Evolutionary conservation across 768 basidiomycete species (phyloP).

Genomic region (Boletus barrowsii): DNA sequence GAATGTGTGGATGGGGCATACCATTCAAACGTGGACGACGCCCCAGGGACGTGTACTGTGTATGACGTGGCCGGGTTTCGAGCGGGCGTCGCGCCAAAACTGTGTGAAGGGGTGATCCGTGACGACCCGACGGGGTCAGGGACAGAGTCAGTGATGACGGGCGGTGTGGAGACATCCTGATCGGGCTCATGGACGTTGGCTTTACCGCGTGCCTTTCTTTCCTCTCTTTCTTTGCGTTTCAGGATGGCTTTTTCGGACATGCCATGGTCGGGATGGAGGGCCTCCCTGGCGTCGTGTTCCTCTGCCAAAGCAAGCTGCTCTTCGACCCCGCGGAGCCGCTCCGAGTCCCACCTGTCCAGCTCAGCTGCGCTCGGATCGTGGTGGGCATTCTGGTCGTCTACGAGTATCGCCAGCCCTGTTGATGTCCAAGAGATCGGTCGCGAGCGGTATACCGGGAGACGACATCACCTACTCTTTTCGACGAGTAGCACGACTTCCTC

Average conservation of each 20-base stretch:
- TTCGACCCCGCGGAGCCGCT: constrained; percentile 43
- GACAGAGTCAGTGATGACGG: not conserved
- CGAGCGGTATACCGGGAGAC: not conserved
- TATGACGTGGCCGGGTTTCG: constrained; percentile 31
- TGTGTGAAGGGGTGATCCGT: not conserved
- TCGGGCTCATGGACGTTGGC: constrained; percentile 7
- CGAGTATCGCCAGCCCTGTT: constrained; percentile 70
- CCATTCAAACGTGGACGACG: constrained; percentile 67
- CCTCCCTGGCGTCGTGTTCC: constrained; percentile 48
- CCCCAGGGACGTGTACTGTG: constrained; percentile 63
- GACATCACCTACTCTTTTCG: constrained; percentile 55
- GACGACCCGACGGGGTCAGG: constrained; percentile 1
- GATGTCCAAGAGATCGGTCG: not conserved
- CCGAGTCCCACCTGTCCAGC: constrained; percentile 51
- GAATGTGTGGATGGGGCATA: constrained; percentile 46
- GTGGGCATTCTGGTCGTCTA: constrained; percentile 68
- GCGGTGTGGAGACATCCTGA: constrained; percentile 4
- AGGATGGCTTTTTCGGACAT: constrained; percentile 61
- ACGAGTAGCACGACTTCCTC: constrained; percentile 92
- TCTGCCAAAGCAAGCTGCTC: constrained; percentile 50
- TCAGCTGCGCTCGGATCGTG: constrained; percentile 44
- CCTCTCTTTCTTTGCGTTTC: constrained; percentile 72
- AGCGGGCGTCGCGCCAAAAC: constrained; percentile 1
- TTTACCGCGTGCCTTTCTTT: constrained; percentile 30
- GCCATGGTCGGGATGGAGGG: constrained; percentile 35